phyloP scores from a whole-genome alignment of 306 rosid genomes.

The Acacia acuminata region DNA sequence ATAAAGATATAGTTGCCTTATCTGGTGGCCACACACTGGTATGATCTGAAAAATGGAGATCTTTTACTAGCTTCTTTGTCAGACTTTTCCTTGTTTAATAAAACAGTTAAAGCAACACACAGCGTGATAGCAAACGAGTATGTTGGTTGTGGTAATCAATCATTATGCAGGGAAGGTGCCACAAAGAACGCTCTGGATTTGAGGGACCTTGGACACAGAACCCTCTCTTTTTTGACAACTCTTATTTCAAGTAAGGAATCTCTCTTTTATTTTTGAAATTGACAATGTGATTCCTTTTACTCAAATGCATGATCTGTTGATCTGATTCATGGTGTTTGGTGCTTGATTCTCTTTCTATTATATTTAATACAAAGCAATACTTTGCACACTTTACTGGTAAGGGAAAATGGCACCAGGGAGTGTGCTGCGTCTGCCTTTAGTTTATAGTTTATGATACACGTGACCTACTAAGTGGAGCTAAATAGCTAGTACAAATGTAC shows the following conservation, averaged over 20 bases:
- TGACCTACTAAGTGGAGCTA: background rate
- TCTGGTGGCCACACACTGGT: constrained; percentile 81
- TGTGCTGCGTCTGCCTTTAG: background rate
- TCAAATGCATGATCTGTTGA: background rate
- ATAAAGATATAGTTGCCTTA: constrained; percentile 64
- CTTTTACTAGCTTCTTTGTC: background rate
- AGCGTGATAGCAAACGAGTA: background rate
- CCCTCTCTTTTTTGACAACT: constrained; percentile 61
- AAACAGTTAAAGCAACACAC: background rate
- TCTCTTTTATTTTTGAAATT: background rate
- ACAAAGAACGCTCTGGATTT: constrained; percentile 71
- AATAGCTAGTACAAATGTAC: background rate
- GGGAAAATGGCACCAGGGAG: background rate
- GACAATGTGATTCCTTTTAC: background rate
- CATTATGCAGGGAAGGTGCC: constrained; percentile 56
- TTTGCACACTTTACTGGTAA: background rate
- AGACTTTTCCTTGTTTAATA: background rate
- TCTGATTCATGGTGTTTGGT: background rate
- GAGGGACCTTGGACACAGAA: constrained; percentile 71
- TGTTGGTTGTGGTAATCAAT: background rate
- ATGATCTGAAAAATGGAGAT: constrained; percentile 19
- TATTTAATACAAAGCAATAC: background rate
- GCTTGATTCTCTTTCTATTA: background rate
- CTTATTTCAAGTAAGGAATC: constrained; percentile 56
- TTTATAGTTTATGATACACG: background rate